Evolutionary conservation across 441 rosid species (phyloP).

Genomic region (Euphorbia neoarborescens): DNA sequence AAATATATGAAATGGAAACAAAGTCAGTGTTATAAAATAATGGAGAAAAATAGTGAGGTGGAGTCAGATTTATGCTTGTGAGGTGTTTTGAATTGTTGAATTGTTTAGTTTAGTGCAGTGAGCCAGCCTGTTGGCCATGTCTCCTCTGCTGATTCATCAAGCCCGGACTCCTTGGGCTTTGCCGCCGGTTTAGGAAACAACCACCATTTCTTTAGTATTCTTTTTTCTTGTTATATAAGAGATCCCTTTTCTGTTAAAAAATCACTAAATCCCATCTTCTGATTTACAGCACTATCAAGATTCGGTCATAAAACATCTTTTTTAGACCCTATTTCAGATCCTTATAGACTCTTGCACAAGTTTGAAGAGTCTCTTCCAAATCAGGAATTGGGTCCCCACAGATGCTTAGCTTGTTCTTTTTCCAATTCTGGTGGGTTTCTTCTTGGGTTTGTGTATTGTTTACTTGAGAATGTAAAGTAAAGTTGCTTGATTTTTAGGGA

Average conservation of each 20-base stretch:
- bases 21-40: slow-evolving; percentile 19
- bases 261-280: slow-evolving; percentile 31
- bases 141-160: slow-evolving; percentile 49
- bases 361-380: slow-evolving; percentile 35
- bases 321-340: slow-evolving; percentile 26
- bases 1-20: slow-evolving; percentile 22
- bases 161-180: slow-evolving; percentile 67
- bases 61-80: slow-evolving; percentile 61
- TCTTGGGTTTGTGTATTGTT: slow-evolving; percentile 31
- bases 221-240: slow-evolving; percentile 39
- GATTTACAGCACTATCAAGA: slow-evolving; percentile 37
- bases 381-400: slow-evolving; percentile 58
- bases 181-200: slow-evolving; percentile 50
- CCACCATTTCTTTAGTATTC: slow-evolving; percentile 42
- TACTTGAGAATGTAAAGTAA: slow-evolving; percentile 25
- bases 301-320: slow-evolving; percentile 32
- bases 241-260: slow-evolving; percentile 37
- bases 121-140: slow-evolving; percentile 56
- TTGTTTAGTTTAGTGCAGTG: slow-evolving; percentile 33
- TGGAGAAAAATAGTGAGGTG: slow-evolving; percentile 33
- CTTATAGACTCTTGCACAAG: slow-evolving; percentile 34
- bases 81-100: slow-evolving; percentile 32
- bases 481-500: slow-evolving; percentile 23
- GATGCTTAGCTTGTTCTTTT: slow-evolving; percentile 29
- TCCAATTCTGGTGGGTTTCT: slow-evolving; percentile 33